Evolutionary conservation across 768 basidiomycete species (phyloP).

Genomic region (Russula abietina): DNA sequence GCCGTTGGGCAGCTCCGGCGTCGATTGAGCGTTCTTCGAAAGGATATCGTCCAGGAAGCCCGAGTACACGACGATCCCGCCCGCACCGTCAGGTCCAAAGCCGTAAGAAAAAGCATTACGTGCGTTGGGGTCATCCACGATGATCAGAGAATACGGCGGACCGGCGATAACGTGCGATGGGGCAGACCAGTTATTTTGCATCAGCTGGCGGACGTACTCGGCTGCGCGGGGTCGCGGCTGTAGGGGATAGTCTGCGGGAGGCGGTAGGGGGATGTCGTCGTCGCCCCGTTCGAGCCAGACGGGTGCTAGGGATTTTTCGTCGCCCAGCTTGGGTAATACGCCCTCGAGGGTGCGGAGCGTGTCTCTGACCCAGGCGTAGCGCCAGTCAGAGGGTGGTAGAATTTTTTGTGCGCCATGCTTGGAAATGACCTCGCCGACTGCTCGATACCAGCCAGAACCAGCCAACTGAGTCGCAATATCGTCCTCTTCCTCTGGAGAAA

Average conservation of each 20-base stretch:
- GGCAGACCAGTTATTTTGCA: slow-evolving; percentile 33
- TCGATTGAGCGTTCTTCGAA: slow-evolving; percentile 35
- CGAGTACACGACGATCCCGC: slow-evolving; percentile 91
- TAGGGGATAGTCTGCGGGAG: slow-evolving; percentile 76
- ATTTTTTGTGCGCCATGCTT: slow-evolving; percentile 52
- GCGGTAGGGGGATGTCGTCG: slow-evolving; percentile 59
- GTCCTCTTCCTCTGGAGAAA: slow-evolving; percentile 92
- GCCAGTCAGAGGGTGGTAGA: slow-evolving; percentile 79
- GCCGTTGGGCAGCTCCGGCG: not conserved
- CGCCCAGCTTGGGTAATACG: slow-evolving; percentile 61
- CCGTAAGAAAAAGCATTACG: slow-evolving; percentile 95
- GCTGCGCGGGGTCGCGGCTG: slow-evolving; percentile 76
- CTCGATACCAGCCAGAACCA: slow-evolving; percentile 81
- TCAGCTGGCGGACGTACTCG: slow-evolving; percentile 55
- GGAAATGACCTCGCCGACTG: slow-evolving; percentile 73
- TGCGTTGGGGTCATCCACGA: slow-evolving; percentile 80
- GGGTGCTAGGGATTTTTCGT: slow-evolving; percentile 49
- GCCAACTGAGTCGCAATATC: slow-evolving; percentile 76
- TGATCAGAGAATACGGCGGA: slow-evolving; percentile 82
- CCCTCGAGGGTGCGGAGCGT: slow-evolving; percentile 73
- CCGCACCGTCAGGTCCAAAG: slow-evolving; percentile 85
- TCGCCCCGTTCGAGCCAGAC: slow-evolving; percentile 50
- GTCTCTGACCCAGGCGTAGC: slow-evolving; percentile 78
- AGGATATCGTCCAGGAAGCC: slow-evolving; percentile 90
- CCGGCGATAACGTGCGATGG: slow-evolving; percentile 60